phyloP scores from a whole-genome alignment of 1,284 basidiomycete genomes.

The Ganoderma lingzhi region DNA sequence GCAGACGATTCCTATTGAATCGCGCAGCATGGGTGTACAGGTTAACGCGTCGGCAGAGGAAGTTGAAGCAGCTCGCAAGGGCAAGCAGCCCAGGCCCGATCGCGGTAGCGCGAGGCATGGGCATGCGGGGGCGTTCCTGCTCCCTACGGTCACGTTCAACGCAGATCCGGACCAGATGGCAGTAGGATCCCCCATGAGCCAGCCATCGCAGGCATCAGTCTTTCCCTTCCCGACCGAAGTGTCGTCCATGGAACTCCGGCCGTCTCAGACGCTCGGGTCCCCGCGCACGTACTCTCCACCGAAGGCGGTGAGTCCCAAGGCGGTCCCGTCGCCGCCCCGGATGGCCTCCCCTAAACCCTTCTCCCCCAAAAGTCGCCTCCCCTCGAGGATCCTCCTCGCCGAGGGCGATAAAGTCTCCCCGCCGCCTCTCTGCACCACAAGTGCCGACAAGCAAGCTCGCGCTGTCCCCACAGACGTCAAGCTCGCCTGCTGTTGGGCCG shows the following conservation, averaged over 20 bases:
- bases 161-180: conserved; percentile 39
- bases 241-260: conserved; percentile 43
- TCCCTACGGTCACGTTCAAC: conserved; percentile 39
- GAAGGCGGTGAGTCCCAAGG: conserved; percentile 34
- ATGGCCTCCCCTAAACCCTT: conserved; percentile 21
- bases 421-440: conserved; percentile 31
- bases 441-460: conserved; percentile 35
- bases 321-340: conserved; percentile 31
- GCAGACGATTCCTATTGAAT: conserved; percentile 64
- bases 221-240: conserved; percentile 41
- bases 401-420: conserved; percentile 26
- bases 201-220: conserved; percentile 25
- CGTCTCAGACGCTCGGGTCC: conserved; percentile 42
- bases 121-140: conserved; percentile 30
- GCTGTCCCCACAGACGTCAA: conserved; percentile 32
- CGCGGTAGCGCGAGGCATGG: conserved; percentile 27
- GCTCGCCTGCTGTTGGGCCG: conserved; percentile 37
- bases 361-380: conserved; percentile 33
- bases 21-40: conserved; percentile 62
- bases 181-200: conserved; percentile 29
- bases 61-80: conserved; percentile 22
- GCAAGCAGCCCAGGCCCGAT: conserved; percentile 25
- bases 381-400: conserved; percentile 28
- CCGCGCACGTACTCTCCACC: conserved; percentile 46
- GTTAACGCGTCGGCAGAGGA: conserved; percentile 42